Percentiles rank a stretch among this genome's conserved stretches.
Conservation (phyloP, 2,329 filamentous ascomycete species). For the Exserohilum rostratum region DNA sequence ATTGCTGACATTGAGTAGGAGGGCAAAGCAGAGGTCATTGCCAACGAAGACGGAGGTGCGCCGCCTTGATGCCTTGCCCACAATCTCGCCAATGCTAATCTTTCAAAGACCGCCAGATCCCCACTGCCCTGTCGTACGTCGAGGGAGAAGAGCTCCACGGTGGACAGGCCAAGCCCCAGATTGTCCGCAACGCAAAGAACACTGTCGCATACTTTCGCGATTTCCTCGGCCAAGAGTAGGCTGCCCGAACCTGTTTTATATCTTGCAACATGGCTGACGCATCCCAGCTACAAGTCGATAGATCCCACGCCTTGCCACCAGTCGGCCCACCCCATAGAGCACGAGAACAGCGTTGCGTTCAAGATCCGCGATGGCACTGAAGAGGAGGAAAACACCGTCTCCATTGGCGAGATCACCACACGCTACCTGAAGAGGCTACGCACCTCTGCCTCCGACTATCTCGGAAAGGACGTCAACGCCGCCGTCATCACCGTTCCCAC, state of each 20-base stretch:
- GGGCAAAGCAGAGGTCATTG: conserved; percentile 96
- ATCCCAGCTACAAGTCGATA: conserved; percentile 83
- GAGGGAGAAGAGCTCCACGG: conserved; percentile 97
- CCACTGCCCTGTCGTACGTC: conserved; percentile 90
- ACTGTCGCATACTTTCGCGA: conserved; percentile 96
- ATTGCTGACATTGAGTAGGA: conserved; percentile 58
- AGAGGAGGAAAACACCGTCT: conserved; percentile 66
- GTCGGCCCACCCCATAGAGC: conserved; percentile 84
- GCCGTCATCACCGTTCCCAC: conserved; percentile 93
- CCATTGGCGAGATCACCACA: conserved; percentile 80
- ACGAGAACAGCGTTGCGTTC: conserved; percentile 76
- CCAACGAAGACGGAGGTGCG: conserved; percentile 95
- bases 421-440: conserved; percentile 84
- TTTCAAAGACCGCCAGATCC: conserved; percentile 86
- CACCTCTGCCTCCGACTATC: conserved; percentile 84
- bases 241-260: background rate
- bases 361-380: conserved; percentile 74
- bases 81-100: conserved; percentile 10
- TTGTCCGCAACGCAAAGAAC: conserved; percentile 90
- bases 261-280: conserved; percentile 23
- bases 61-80: conserved; percentile 23
- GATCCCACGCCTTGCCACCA: conserved; percentile 94
- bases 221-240: conserved; percentile 90
- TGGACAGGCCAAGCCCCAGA: conserved; percentile 90
- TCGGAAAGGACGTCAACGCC: conserved; percentile 92